Conservation (phyloP, 768 basidiomycete genomes). For the Phylloporus sp. region DNA sequence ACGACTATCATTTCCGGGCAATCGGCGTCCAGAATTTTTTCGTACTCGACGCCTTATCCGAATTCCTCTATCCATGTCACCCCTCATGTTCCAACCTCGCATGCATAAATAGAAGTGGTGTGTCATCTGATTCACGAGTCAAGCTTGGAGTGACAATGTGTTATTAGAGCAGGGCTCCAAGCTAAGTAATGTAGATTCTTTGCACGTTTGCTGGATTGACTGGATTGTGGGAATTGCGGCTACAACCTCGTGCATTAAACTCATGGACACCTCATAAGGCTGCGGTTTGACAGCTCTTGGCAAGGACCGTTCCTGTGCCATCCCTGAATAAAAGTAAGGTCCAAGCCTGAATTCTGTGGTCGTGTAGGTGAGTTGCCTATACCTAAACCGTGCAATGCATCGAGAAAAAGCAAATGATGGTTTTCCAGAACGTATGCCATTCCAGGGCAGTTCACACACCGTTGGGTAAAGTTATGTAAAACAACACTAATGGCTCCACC, state of each 20-base stretch:
- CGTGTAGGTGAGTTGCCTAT: neutral
- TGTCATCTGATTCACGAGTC: neutral
- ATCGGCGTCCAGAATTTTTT: neutral
- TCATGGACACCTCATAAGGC: neutral
- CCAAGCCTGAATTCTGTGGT: neutral
- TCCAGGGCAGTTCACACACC: neutral
- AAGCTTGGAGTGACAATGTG: neutral
- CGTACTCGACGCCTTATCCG: neutral
- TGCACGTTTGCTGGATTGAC: neutral
- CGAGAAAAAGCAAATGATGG: neutral
- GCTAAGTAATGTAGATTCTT: neutral
- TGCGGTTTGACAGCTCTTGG: neutral
- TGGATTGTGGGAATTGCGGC: neutral
- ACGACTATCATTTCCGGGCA: conserved; percentile 11
- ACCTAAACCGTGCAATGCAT: neutral
- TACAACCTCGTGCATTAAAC: neutral
- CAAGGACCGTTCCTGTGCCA: neutral
- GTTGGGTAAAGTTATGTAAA: neutral
- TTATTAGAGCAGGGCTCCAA: neutral
- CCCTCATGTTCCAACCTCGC: neutral
- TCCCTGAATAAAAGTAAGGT: neutral
- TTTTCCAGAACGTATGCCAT: neutral
- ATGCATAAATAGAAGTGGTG: neutral
- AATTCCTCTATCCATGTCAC: neutral
- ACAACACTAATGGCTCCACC: neutral